phyloP scores from a whole-genome alignment of 2,329 filamentous ascomycete genomes.

The Talaromyces sp. region DNA sequence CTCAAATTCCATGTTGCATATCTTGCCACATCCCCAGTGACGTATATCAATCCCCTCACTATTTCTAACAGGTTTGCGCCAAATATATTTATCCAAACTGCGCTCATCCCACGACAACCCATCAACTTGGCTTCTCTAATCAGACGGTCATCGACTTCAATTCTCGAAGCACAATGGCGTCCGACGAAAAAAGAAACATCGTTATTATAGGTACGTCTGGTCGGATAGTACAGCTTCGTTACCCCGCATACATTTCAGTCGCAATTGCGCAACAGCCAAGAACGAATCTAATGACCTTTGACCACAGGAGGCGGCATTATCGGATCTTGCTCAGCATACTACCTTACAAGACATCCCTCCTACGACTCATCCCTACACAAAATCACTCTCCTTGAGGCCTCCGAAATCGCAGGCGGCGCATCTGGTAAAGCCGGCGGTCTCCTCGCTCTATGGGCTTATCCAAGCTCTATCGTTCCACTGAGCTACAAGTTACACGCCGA shows the following conservation, averaged over 20 bases:
- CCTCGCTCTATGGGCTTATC: constrained; percentile 88
- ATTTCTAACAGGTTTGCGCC: neutral
- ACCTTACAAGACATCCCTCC: constrained; percentile 75
- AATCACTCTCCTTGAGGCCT: constrained; percentile 84
- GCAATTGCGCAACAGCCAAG: neutral
- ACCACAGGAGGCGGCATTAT: constrained; percentile 80
- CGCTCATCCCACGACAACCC: neutral
- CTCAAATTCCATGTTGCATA: neutral
- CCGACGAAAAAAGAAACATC: constrained; percentile 35
- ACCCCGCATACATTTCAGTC: constrained; percentile 13
- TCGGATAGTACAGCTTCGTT: neutral
- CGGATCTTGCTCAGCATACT: constrained; percentile 87
- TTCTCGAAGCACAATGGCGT: constrained; percentile 30
- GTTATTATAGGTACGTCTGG: constrained; percentile 36
- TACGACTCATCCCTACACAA: constrained; percentile 71
- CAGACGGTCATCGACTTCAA: constrained; percentile 20
- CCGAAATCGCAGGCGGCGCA: constrained; percentile 79
- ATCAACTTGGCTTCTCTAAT: constrained; percentile 26
- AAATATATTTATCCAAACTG: neutral
- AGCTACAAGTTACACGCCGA: constrained; percentile 80
- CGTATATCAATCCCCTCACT: constrained; percentile 10
- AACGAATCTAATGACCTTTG: neutral
- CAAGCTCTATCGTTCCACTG: constrained; percentile 74
- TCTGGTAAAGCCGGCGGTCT: constrained; percentile 93
- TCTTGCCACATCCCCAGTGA: constrained; percentile 9